These are phyloP conservation scores for Pleurotus citrinopileatus DNA, from an alignment of 768 basidiomycete genomes.

Conservation along the genomic window DNA sequence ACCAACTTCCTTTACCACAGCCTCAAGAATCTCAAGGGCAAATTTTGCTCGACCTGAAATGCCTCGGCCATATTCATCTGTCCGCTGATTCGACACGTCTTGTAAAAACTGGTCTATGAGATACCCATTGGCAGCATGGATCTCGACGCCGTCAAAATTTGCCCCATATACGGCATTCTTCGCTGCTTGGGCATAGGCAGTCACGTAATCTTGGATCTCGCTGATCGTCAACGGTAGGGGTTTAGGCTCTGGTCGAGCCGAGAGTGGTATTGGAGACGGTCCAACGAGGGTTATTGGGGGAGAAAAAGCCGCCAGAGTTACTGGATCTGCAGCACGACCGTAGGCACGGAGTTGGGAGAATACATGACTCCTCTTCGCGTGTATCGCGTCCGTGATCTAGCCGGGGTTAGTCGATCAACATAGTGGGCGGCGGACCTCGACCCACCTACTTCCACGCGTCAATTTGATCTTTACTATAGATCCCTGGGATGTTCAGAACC, in stretches of 20 bases:
- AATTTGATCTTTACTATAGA: conserved; percentile 49
- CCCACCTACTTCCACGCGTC: conserved; percentile 51
- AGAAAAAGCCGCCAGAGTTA: not conserved
- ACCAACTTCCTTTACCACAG: conserved; percentile 41
- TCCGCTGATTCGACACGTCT: conserved; percentile 37
- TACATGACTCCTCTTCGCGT: conserved; percentile 38
- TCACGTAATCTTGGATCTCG: conserved; percentile 38
- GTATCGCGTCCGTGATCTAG: conserved; percentile 43
- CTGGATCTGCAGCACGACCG: conserved; percentile 32
- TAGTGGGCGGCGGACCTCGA: no score
- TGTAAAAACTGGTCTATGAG: conserved; percentile 48
- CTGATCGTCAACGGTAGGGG: conserved; percentile 25
- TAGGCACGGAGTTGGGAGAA: conserved; percentile 48
- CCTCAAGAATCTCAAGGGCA: conserved; percentile 41
- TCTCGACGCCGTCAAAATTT: conserved; percentile 51
- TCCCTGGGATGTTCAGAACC: conserved; percentile 49
- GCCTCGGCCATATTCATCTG: conserved; percentile 52
- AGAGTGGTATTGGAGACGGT: conserved; percentile 3
- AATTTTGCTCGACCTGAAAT: conserved; percentile 50
- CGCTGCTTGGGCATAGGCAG: conserved; percentile 42
- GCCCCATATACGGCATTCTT: conserved; percentile 39
- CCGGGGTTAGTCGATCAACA: no score
- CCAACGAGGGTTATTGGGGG: not conserved
- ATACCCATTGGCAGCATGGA: conserved; percentile 27
- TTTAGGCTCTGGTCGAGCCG: conserved; percentile 12